Base-by-base conservation (phyloP, 305 asterid species). In the Rubia balearica region DNA sequence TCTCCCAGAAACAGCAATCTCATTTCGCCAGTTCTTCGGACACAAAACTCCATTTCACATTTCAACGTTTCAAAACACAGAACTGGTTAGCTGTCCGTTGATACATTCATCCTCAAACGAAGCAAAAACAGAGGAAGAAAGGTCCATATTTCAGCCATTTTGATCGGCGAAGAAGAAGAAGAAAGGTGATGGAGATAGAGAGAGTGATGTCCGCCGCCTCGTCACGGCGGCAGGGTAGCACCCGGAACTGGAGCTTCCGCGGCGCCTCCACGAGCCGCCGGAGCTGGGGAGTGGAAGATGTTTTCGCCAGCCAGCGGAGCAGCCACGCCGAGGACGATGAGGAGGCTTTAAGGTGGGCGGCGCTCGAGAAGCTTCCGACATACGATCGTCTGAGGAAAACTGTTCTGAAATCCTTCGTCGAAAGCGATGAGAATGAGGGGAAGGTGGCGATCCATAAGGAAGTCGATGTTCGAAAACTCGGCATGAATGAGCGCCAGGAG, bases 321-420 rank as follows among this genome's bases (percentile, higher is more conserved):
- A 75, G 45, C 9, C 81, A 84, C 4, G 92, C 82, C 0, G 87
- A 77, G 71, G 95, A 86, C 10, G 97, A 93, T 30, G 98, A 89
- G 49, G 97, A 91, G 57, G 96, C 95, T 14, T 80, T 93, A 40
- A 70, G 83, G 56, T 91, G 97, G 98, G 98, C 96, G 3, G 96
- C 96, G 22, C 59, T 93, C 8, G 95, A 93, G 74, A 93, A 86
- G 79, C 78, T 93, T 2, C 97, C 98, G 0, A 89, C 98, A 2
- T 91, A 88, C 51, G 88, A 89, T 55, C 72, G 98, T 38, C 71
- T 89, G 77, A 77, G 97, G 43, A 89, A 76, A 60, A 83, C 94
- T 0, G 84, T 89, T 0, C 71, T 94, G 12, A 85, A 89, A 76
- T 82, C 95, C 0, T 81, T 80, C 61, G 65, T 73, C 12, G 89